Percentiles rank a stretch among this genome's conserved stretches.
phyloP scores from a whole-genome alignment of 1,284 basidiomycete species.

The Microbotryum saponariae region DNA sequence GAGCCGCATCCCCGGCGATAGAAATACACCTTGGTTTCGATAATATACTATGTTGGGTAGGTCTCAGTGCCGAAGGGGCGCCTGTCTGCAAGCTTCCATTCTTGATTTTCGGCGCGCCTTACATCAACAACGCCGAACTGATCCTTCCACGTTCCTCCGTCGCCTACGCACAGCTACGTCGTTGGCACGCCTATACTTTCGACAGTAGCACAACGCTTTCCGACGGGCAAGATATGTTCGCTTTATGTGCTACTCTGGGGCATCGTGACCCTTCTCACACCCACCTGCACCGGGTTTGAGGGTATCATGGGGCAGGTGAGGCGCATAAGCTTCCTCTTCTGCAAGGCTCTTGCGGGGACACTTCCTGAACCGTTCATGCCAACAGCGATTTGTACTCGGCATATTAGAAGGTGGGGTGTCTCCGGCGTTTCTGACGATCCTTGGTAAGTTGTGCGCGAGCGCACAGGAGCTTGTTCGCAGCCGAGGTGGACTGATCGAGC shows the following conservation, averaged over 20 bases:
- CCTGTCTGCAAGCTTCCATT: no score
- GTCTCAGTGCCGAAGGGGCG: no score
- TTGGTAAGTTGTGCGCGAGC: not conserved
- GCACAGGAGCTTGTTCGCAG: no score
- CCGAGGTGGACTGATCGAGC: no score
- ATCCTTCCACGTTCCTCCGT: no score
- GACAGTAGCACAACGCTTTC: slow-evolving; percentile 7
- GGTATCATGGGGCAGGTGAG: slow-evolving; percentile 14
- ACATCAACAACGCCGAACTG: no score
- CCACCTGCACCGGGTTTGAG: slow-evolving; percentile 4
- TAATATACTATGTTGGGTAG: no score
- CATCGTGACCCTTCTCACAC: slow-evolving; percentile 4
- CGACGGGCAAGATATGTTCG: slow-evolving; percentile 9
- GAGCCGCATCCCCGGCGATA: no score
- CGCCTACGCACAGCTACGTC: no score
- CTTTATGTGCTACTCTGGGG: slow-evolving; percentile 16
- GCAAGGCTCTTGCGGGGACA: not conserved
- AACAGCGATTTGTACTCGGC: not conserved
- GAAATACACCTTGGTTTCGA: no score
- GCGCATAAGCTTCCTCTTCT: slow-evolving; percentile 1
- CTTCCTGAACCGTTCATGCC: not conserved
- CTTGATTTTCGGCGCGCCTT: no score
- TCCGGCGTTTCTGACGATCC: slow-evolving; percentile 1
- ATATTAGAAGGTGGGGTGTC: not conserved
- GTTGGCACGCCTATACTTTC: no score